Conservation (phyloP, 306 rosid genomes). For the Lathyrus oleraceus region DNA sequence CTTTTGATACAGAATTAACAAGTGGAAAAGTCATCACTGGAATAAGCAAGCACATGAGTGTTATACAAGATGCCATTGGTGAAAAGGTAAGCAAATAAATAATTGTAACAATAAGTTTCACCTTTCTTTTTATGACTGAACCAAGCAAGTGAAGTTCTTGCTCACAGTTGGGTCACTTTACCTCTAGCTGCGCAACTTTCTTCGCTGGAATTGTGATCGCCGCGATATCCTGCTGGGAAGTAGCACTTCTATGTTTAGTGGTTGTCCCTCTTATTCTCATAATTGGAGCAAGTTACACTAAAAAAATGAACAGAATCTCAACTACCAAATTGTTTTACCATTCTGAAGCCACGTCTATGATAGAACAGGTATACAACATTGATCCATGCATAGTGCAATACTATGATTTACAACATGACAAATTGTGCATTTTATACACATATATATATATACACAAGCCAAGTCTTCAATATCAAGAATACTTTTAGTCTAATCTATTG, state of each 20-base stretch:
- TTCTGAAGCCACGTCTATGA: slow-evolving; percentile 73
- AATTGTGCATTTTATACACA: background rate
- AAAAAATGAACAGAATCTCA: slow-evolving; percentile 67
- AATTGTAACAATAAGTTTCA: slow-evolving; percentile 3
- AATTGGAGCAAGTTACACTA: slow-evolving; percentile 78
- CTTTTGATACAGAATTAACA: slow-evolving; percentile 81
- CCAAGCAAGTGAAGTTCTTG: background rate
- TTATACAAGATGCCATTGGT: slow-evolving; percentile 83
- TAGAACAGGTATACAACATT: slow-evolving; percentile 62
- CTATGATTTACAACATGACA: no score
- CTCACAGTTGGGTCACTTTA: slow-evolving; percentile 75
- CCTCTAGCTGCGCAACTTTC: slow-evolving; percentile 66
- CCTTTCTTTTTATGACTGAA: slow-evolving; percentile 10
- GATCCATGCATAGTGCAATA: no score
- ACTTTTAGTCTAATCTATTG: background rate
- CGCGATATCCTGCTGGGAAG: slow-evolving; percentile 73
- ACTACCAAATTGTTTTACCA: slow-evolving; percentile 60
- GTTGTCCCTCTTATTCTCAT: slow-evolving; percentile 76
- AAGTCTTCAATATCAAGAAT: background rate
- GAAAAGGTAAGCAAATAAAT: slow-evolving; percentile 59
- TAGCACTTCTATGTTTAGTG: slow-evolving; percentile 59
- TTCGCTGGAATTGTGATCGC: slow-evolving; percentile 74
- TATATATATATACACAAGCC: background rate
- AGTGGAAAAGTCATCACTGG: slow-evolving; percentile 70
- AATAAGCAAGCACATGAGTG: slow-evolving; percentile 67